Conservation (phyloP, 805 yeast genomes). For the Myxozyma geophila region DNA sequence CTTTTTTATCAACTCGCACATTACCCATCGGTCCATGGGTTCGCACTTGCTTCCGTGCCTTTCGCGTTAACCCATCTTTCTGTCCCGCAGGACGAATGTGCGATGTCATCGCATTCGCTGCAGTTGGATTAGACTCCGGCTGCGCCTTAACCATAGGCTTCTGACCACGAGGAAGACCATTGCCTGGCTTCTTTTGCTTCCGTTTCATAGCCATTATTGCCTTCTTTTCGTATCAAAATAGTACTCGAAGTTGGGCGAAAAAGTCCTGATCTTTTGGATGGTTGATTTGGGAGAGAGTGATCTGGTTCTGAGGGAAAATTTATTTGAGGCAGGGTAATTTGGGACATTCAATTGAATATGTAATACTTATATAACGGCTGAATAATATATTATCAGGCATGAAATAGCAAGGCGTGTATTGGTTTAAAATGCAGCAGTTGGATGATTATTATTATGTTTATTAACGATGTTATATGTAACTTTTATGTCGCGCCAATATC, state of each 20-base stretch:
- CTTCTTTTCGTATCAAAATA: not conserved
- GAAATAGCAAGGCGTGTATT: no score
- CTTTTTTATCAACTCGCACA: constrained; percentile 26
- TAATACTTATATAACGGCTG: not conserved
- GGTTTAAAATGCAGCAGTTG: no score
- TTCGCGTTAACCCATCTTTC: constrained; percentile 16
- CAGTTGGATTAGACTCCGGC: constrained; percentile 21
- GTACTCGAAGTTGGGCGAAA: not conserved
- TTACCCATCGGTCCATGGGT: constrained; percentile 33
- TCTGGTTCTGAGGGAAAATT: not conserved
- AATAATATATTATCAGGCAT: not conserved
- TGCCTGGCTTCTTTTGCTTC: constrained; percentile 11
- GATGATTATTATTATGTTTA: not conserved
- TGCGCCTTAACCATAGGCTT: constrained; percentile 33
- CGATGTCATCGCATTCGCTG: constrained; percentile 31
- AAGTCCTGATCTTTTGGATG: not conserved
- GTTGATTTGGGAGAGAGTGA: not conserved
- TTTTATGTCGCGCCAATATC: not conserved
- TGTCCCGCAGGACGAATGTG: constrained; percentile 13
- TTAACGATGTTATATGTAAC: not conserved
- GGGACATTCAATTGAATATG: not conserved
- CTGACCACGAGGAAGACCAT: constrained; percentile 29
- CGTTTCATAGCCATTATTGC: constrained; percentile 16
- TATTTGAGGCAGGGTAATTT: constrained; percentile 6
- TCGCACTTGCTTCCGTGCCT: constrained; percentile 15